These are phyloP conservation scores for Daucus carota DNA, from an alignment of 129 eudicot species.

Conservation along the genomic window DH1_v3.0 NC_030388.2:6007001-6007500, in stretches of 20 bases:
- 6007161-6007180: conserved; percentile 81
- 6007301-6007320: conserved; percentile 87
- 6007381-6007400: neutral
- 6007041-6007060: conserved; percentile 62
- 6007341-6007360: neutral
- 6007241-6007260: conserved; percentile 74
- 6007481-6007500: neutral
- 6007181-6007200: conserved; percentile 72
- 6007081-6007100: conserved; percentile 70
- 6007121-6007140: conserved; percentile 86
- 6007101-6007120: conserved; percentile 91
- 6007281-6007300: conserved; percentile 91
- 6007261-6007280: conserved; percentile 80
- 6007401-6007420: too few species aligned
- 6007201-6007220: conserved; percentile 75
- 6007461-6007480: neutral
- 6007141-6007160: conserved; percentile 77
- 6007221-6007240: conserved; percentile 75
- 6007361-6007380: neutral
- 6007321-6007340: neutral
- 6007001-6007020: conserved; percentile 83
- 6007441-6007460: neutral
- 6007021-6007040: conserved; percentile 95
- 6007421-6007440: too few species aligned
- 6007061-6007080: conserved; percentile 91